Percentiles rank a stretch among this genome's conserved stretches.
These are phyloP conservation scores for Asterionellopsis glacialis DNA, from an alignment of 108 stramenopile genomes.

Conservation along the genomic window DNA sequence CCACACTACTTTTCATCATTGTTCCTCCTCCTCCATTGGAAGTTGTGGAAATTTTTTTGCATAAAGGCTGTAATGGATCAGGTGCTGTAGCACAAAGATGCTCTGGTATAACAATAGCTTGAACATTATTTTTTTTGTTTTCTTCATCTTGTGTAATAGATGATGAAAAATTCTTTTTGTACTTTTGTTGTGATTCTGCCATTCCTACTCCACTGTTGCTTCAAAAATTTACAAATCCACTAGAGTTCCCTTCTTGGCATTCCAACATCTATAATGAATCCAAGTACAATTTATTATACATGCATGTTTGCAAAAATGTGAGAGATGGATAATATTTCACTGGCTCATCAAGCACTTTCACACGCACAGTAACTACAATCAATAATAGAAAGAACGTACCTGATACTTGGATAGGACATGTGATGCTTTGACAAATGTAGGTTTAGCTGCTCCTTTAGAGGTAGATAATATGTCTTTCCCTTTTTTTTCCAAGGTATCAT, in stretches of 20 bases:
- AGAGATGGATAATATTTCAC: too few species aligned
- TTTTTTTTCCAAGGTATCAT: background rate
- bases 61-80: slow-evolving; percentile 25
- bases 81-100: slow-evolving; percentile 40
- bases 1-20: slow-evolving; percentile 7
- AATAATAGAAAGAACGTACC: slow-evolving; percentile 1
- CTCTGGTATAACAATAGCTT: slow-evolving; percentile 43
- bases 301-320: slow-evolving; percentile 14
- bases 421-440: slow-evolving; percentile 50
- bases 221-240: slow-evolving; percentile 33
- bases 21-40: background rate
- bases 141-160: slow-evolving; percentile 10
- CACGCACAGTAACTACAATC: background rate
- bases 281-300: slow-evolving; percentile 3
- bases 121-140: slow-evolving; percentile 9
- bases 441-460: slow-evolving; percentile 1
- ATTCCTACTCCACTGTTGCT: too few species aligned
- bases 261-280: slow-evolving; percentile 21
- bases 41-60: slow-evolving; percentile 17
- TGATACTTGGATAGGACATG: slow-evolving; percentile 50
- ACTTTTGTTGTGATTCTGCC: too few species aligned
- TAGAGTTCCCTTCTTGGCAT: slow-evolving; percentile 28
- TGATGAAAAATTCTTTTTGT: too few species aligned
- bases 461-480: background rate
- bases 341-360: too few species aligned